These are phyloP conservation scores for Petrea volubilis DNA, from an alignment of 257 asterid species.

Conservation along the genomic window DNA sequence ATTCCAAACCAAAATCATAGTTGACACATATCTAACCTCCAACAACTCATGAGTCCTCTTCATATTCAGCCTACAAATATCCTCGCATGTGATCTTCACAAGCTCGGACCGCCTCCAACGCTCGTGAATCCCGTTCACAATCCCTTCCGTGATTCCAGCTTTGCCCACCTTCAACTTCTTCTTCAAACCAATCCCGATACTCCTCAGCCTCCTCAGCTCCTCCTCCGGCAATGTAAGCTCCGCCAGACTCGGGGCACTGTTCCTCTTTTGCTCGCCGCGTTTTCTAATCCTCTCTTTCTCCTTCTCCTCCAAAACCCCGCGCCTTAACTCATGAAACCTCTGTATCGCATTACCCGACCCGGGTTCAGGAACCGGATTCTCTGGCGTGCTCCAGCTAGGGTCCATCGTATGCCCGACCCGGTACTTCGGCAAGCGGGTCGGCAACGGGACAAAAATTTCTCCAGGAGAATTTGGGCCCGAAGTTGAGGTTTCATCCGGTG, in stretches of 20 bases:
- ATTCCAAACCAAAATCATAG: not conserved
- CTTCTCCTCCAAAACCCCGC: conserved; percentile 54
- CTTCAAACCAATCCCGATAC: conserved; percentile 60
- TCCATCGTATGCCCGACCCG: conserved; percentile 94
- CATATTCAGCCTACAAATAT: conserved; percentile 87
- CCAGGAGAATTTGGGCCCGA: conserved; percentile 61
- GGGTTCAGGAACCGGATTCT: conserved; percentile 79
- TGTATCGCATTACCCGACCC: conserved; percentile 73
- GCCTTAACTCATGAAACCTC: conserved; percentile 63
- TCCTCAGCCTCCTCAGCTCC: conserved; percentile 78
- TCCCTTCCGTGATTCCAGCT: conserved; percentile 94
- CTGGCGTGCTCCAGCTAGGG: conserved; percentile 95
- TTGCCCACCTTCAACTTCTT: conserved; percentile 81
- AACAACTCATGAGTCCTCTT: conserved; percentile 90
- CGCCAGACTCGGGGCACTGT: conserved; percentile 69
- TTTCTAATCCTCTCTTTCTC: conserved; percentile 68
- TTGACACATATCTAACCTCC: conserved; percentile 57
- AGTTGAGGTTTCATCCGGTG: conserved; percentile 18
- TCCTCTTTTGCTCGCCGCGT: conserved; percentile 37
- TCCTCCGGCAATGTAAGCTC: conserved; percentile 64
- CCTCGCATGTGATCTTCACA: conserved; percentile 84
- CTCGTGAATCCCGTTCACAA: conserved; percentile 96
- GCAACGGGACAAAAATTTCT: conserved; percentile 78
- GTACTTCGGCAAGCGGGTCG: conserved; percentile 64
- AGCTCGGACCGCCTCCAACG: conserved; percentile 87